Conservation (phyloP, 768 basidiomycete genomes). For the Heimioporus sp. region DNA sequence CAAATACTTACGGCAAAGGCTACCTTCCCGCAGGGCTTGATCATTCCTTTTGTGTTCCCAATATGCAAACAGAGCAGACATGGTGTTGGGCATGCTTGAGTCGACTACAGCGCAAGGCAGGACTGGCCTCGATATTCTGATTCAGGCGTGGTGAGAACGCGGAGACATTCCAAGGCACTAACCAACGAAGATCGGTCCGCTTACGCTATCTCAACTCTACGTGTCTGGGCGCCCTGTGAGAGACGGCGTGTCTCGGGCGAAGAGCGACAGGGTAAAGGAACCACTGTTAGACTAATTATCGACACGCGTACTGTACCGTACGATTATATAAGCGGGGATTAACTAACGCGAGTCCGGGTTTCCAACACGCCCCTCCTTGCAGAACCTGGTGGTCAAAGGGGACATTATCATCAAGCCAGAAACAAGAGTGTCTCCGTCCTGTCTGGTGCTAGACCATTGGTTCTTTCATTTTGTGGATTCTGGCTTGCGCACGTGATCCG, state of each 20-base stretch:
- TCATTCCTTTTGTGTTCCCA: constrained; percentile 92
- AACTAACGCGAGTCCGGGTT: too few relatives aligned
- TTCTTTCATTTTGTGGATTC: constrained; percentile 5
- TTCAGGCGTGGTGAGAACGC: constrained; percentile 93
- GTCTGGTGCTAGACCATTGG: constrained; percentile 4
- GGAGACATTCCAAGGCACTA: constrained; percentile 95
- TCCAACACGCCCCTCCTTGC: constrained; percentile 65
- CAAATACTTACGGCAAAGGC: constrained; percentile 85
- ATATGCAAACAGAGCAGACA: constrained; percentile 83
- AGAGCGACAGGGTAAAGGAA: too few relatives aligned
- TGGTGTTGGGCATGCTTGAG: constrained; percentile 76
- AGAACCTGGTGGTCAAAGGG: constrained; percentile 78
- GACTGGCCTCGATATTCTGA: constrained; percentile 77
- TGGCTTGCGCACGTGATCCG: background rate
- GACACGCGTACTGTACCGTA: too few relatives aligned
- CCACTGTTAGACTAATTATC: too few relatives aligned
- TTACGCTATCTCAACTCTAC: constrained; percentile 79
- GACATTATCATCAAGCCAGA: constrained; percentile 84
- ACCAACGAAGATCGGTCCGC: constrained; percentile 81
- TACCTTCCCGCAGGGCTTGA: constrained; percentile 88
- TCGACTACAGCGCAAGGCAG: constrained; percentile 56
- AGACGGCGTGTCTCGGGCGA: too few relatives aligned
- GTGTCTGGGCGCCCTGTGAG: constrained; percentile 58
- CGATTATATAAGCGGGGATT: too few relatives aligned
- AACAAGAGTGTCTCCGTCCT: constrained; percentile 46